A percentile compares a stretch with the other conserved stretches of the same genome.
Conservation (phyloP, 2,329 filamentous ascomycete genomes). For the Dryadomyces quercivorus region DNA sequence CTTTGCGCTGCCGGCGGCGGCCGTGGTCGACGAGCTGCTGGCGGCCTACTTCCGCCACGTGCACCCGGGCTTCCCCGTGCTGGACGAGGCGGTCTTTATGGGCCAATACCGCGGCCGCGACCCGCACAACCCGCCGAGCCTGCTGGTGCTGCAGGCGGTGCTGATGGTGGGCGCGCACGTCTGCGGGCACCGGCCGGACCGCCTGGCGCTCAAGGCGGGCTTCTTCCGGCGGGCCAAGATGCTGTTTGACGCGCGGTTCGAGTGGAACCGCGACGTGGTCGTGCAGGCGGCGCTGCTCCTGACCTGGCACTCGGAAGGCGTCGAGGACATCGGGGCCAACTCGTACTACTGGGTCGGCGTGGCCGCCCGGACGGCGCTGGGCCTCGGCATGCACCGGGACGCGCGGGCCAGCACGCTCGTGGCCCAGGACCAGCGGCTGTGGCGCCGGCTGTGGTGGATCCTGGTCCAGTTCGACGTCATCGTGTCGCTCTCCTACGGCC, state of each 20-base stretch:
- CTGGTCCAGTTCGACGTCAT: constrained; percentile 27
- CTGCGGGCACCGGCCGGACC: constrained; percentile 18
- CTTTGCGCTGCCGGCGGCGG: constrained; percentile 33
- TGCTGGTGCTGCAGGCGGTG: constrained; percentile 76
- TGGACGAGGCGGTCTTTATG: constrained; percentile 73
- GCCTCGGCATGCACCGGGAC: constrained; percentile 38
- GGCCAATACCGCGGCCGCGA: constrained; percentile 55
- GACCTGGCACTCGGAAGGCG: constrained; percentile 42
- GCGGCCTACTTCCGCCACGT: constrained; percentile 69
- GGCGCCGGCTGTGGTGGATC: constrained; percentile 27
- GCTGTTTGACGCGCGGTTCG: constrained; percentile 39
- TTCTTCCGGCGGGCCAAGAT: constrained; percentile 41
- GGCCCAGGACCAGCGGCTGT: constrained; percentile 21
- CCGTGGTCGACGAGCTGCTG: constrained; percentile 35
- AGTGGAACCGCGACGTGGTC: constrained; percentile 38
- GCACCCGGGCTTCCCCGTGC: constrained; percentile 81
- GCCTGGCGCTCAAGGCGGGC: constrained; percentile 30
- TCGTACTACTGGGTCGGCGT: constrained; percentile 40
- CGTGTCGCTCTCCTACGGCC: constrained; percentile 29
- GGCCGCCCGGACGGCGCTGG: constrained; percentile 37
- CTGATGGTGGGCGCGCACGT: constrained; percentile 51
- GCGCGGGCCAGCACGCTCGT: constrained; percentile 17
- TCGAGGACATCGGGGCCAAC: constrained; percentile 42
- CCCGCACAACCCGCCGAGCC: constrained; percentile 73
- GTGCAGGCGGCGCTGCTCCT: constrained; percentile 42